These are phyloP conservation scores for Uronychia setigera DNA, from an alignment of 73 alveolate genomes.

Conservation along the genomic window DNA sequence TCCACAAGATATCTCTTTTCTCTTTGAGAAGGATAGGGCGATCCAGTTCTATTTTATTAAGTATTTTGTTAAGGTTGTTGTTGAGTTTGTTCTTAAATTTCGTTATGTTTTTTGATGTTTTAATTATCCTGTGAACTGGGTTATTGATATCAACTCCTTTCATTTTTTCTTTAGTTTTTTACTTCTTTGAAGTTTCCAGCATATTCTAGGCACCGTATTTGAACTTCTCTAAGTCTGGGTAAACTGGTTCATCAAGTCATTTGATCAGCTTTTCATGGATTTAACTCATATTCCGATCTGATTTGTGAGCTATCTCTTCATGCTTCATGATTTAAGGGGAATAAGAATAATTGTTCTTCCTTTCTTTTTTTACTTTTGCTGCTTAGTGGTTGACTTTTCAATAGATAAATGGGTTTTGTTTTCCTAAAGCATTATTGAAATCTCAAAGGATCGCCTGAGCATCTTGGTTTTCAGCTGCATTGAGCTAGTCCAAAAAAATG, in stretches of 20 bases:
- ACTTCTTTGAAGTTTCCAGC: too few relatives aligned
- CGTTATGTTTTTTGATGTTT: background rate
- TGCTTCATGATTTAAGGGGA: background rate
- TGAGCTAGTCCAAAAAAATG: background rate
- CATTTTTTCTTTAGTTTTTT: too few relatives aligned
- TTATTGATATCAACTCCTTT: too few relatives aligned
- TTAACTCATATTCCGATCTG: background rate
- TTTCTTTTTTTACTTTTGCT: background rate
- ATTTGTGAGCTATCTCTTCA: background rate
- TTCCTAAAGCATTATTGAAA: background rate
- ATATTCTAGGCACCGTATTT: background rate
- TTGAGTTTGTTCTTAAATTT: constrained; percentile 13
- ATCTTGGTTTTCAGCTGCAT: background rate
- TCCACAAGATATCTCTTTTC: constrained; percentile 44
- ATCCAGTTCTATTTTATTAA: constrained; percentile 37
- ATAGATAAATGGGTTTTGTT: background rate
- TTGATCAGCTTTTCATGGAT: background rate
- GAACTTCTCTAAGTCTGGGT: background rate
- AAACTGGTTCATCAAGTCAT: background rate
- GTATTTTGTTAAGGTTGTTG: constrained; percentile 10
- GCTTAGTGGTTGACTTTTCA: background rate
- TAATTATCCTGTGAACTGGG: background rate
- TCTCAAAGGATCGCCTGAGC: background rate
- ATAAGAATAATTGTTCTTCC: background rate
- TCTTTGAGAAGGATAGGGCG: constrained; percentile 45